A percentile compares a stretch with the other conserved stretches of the same genome.
phyloP scores from a whole-genome alignment of 768 basidiomycete genomes.

The Chalciporus piperatus region DNA sequence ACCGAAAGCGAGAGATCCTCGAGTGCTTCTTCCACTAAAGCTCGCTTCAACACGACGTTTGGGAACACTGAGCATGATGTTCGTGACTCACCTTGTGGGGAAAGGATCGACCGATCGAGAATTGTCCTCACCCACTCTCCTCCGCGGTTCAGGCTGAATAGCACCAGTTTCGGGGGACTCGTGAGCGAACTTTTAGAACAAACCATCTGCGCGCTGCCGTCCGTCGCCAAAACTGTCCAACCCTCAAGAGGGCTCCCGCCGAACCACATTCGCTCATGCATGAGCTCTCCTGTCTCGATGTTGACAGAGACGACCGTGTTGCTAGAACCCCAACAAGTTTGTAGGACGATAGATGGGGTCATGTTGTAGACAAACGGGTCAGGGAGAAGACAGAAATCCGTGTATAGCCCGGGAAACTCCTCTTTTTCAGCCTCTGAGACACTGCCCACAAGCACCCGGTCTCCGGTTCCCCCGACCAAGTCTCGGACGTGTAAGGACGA shows the following conservation, averaged over 20 bases:
- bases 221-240: slow-evolving; percentile 48
- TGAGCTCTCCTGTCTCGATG: slow-evolving; percentile 36
- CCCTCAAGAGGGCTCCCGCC: slow-evolving; percentile 31
- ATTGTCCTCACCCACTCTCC: slow-evolving; percentile 37
- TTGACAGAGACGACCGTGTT: slow-evolving; percentile 48
- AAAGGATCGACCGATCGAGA: slow-evolving; percentile 42
- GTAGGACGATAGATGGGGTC: slow-evolving; percentile 29
- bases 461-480: slow-evolving; percentile 18
- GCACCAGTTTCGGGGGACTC: slow-evolving; percentile 44
- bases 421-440: slow-evolving; percentile 34
- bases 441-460: slow-evolving; percentile 36
- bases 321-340: slow-evolving; percentile 55
- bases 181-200: slow-evolving; percentile 46
- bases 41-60: neutral
- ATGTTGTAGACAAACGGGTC: slow-evolving; percentile 34
- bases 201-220: slow-evolving; percentile 38
- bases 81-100: slow-evolving; percentile 35
- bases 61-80: neutral
- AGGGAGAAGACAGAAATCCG: slow-evolving; percentile 44
- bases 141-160: slow-evolving; percentile 36
- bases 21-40: slow-evolving; percentile 43
- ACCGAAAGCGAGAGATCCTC: slow-evolving; percentile 40
- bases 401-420: slow-evolving; percentile 65
- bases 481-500: slow-evolving; percentile 44
- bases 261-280: slow-evolving; percentile 17